Evolutionary conservation across 768 basidiomycete species (phyloP).

Genomic region (Lyophyllum atratum): DNA sequence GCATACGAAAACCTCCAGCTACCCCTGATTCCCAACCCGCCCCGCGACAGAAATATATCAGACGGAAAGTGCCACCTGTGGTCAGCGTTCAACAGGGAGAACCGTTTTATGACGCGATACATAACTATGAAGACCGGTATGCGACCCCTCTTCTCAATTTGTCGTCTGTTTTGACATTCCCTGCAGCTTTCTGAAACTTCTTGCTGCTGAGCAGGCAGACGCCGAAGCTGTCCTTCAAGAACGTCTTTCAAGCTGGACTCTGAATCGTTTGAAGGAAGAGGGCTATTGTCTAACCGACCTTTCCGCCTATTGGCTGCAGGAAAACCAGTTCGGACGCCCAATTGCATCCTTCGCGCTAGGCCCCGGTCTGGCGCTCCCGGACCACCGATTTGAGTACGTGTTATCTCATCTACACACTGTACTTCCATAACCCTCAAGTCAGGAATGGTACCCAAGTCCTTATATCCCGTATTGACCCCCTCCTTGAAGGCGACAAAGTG

Average conservation of each 20-base stretch:
- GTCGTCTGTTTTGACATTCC: not conserved
- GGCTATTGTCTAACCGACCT: constrained; percentile 74
- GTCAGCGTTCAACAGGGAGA: constrained; percentile 35
- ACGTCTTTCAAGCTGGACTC: constrained; percentile 68
- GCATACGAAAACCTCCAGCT: constrained; percentile 22
- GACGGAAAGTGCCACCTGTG: constrained; percentile 40
- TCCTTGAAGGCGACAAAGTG: constrained; percentile 44
- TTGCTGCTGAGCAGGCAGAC: constrained; percentile 66
- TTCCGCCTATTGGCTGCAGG: constrained; percentile 67
- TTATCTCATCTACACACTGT: not conserved
- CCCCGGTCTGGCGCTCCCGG: constrained; percentile 62
- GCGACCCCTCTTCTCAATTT: not conserved
- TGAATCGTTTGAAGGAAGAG: constrained; percentile 59
- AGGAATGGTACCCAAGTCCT: constrained; percentile 75
- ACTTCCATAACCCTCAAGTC: constrained; percentile 3
- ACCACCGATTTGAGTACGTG: constrained; percentile 72
- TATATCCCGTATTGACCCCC: constrained; percentile 63
- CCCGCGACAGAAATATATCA: constrained; percentile 23
- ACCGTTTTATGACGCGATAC: constrained; percentile 49
- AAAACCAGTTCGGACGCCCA: constrained; percentile 62
- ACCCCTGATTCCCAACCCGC: constrained; percentile 1
- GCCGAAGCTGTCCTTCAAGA: constrained; percentile 59
- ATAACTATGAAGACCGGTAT: constrained; percentile 57
- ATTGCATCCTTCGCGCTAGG: constrained; percentile 68
- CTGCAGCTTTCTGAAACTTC: constrained; percentile 44